A percentile compares a stretch with the other conserved stretches of the same genome.
phyloP scores from a whole-genome alignment of 179 eudicot species.

The Heliamphora pulchella region DNA sequence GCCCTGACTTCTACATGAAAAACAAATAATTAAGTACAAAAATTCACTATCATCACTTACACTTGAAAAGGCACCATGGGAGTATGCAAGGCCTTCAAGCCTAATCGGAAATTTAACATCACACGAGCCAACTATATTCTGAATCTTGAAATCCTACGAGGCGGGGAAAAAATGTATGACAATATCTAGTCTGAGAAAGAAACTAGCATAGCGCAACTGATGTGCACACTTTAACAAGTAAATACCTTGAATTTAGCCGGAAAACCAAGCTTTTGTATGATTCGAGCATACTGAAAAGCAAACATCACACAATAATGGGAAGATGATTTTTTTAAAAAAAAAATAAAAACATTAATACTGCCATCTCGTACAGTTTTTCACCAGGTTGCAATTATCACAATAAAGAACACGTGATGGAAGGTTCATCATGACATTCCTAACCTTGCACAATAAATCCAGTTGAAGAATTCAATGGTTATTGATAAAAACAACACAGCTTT shows the following conservation, averaged over 20 bases:
- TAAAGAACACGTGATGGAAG: neutral
- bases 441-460: neutral
- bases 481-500: neutral
- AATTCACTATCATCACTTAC: conserved; percentile 34
- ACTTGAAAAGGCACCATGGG: conserved; percentile 82
- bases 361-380: neutral
- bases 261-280: conserved; percentile 53
- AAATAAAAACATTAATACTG: neutral
- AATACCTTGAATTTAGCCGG: conserved; percentile 44
- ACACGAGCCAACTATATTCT: conserved; percentile 59
- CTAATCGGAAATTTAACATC: conserved; percentile 89
- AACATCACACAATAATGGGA: neutral
- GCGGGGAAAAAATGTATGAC: neutral
- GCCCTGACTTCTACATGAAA: neutral
- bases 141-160: conserved; percentile 47
- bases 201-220: conserved; percentile 5
- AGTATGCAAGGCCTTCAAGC: conserved; percentile 80
- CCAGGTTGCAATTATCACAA: neutral
- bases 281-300: conserved; percentile 46
- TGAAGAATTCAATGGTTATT: conserved; percentile 7
- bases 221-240: neutral
- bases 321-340: neutral
- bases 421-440: conserved; percentile 7
- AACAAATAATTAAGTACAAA: neutral
- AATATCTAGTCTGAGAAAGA: neutral